Percentiles rank a stretch among this genome's conserved stretches.
phyloP scores from a whole-genome alignment of 495 filamentous ascomycete genomes.

The Neohortaea acidophila region DNA sequence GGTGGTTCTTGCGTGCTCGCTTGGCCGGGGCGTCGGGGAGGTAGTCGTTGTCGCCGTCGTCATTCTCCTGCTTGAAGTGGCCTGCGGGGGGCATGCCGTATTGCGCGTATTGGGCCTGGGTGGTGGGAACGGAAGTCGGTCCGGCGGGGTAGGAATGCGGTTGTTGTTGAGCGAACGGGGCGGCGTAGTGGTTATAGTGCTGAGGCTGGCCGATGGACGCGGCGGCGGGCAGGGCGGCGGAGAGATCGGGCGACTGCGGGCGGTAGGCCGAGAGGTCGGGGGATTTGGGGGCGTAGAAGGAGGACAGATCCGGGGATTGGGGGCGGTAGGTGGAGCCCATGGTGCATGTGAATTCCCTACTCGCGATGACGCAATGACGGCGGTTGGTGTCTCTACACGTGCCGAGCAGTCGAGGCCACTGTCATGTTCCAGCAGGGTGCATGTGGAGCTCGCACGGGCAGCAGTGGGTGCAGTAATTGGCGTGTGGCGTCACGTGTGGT shows the following conservation, averaged over 20 bases:
- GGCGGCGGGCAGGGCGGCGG: conserved; percentile 2
- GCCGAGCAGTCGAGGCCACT: no score
- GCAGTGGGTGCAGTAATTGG: no score
- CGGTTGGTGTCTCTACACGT: no score
- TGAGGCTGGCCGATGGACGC: not conserved
- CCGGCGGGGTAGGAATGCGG: not conserved
- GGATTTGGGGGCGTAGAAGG: conserved; percentile 18
- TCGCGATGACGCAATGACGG: no score
- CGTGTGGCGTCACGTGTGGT: no score
- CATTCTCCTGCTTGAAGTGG: not conserved
- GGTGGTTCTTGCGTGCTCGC: conserved; percentile 2
- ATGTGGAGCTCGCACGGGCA: no score
- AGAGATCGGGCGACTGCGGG: conserved; percentile 6
- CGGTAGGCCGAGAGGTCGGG: conserved; percentile 15
- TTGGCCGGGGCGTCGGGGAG: conserved; percentile 6
- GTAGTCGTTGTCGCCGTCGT: conserved; percentile 3
- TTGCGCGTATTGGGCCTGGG: not conserved
- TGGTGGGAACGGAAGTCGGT: not conserved
- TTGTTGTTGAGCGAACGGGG: not conserved
- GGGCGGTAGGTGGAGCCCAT: conserved; percentile 13
- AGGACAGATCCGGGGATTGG: conserved; percentile 17
- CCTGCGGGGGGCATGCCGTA: not conserved
- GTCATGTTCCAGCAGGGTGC: no score
- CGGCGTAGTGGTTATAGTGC: conserved; percentile 1
- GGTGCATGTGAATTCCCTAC: no score